Base-by-base conservation (phyloP, 768 basidiomycete species). In the Kwoniella heveanensis region DNA sequence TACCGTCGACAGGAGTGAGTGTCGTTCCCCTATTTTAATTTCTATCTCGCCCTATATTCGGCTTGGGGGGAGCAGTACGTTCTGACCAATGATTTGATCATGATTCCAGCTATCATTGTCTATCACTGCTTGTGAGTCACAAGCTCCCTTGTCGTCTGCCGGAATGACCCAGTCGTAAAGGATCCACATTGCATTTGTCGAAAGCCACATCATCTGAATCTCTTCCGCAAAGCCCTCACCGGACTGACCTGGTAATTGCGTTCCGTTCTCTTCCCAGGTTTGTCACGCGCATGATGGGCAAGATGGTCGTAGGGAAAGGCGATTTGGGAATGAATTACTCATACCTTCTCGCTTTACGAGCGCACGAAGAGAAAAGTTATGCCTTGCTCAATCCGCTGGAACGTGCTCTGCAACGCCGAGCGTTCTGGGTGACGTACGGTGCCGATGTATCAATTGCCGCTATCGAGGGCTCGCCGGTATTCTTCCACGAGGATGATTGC, bases 401-500 rank as follows among this genome's bases (percentile, higher is more conserved):
- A 82, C 88, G 87, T 65, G 90, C 93, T 79, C 85, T 93, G 17
- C 83, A 91, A n/a, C 85, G 92, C 57, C 83, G 92, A 60, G 86
- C 86, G 29, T 95, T 94, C 81, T 94, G 91, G 90, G 82, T 95
- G 13, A 84, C 92, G 37, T 93, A 92, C 73, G 90, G 89, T 77
- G 92, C 90, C 66, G 92, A 94, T 78, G 92, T 92, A 80, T 91
- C 90, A 19, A 90, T 89, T 88, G 88, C 89, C 52, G 56, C 62
- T 10, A 53, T 69, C 10, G 65, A 74, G 30, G 70, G 63, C 6
- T 54, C 22, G 19, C 63, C 63, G 1, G 39, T 62, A 22, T 67
- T 60, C 24, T 64, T 67, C 73, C 85, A 90, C 57, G 90, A 92
- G 73, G 92, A 93, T 77, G 92, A 95, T 78, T 92, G 91, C 80